A percentile compares a stretch with the other conserved stretches of the same genome.
Evolutionary conservation across 495 filamentous ascomycete genomes (phyloP).

Genomic region (Xeromyces bisporus): DNA sequence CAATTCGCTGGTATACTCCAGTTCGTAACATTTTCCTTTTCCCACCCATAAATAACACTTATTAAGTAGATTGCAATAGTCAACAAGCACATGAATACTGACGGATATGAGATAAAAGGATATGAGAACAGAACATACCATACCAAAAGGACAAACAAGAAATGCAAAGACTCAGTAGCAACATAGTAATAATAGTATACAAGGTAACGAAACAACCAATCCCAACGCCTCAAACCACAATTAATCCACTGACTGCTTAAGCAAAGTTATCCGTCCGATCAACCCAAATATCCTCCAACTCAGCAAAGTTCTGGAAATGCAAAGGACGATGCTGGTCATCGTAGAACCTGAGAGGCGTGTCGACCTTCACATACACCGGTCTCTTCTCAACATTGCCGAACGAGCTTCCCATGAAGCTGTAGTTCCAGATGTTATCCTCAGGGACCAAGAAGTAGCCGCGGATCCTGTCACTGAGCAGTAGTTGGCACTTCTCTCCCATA

Average conservation of each 20-base stretch:
- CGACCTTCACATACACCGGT: constrained; percentile 76
- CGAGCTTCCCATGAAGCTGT: constrained; percentile 85
- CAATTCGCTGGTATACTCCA: too few relatives aligned
- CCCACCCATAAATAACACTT: too few relatives aligned
- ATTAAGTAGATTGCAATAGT: too few relatives aligned
- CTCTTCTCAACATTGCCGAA: constrained; percentile 85
- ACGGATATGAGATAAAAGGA: too few relatives aligned
- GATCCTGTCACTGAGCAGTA: constrained; percentile 81
- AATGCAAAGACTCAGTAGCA: constrained; percentile 4
- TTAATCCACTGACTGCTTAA: constrained; percentile 22
- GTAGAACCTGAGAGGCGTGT: constrained; percentile 81
- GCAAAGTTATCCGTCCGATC: constrained; percentile 78
- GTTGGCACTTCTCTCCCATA: constrained; percentile 91
- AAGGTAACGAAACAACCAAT: constrained; percentile 5
- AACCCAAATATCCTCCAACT: constrained; percentile 80
- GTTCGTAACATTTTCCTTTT: too few relatives aligned
- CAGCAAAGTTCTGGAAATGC: constrained; percentile 89
- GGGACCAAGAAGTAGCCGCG: constrained; percentile 91
- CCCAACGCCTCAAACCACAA: constrained; percentile 12
- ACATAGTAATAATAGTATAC: too few relatives aligned
- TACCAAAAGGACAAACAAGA: too few relatives aligned
- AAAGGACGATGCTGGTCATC: constrained; percentile 80
- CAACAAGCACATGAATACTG: too few relatives aligned
- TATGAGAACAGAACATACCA: too few relatives aligned
- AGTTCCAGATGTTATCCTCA: constrained; percentile 88